Evolutionary conservation across 495 filamentous ascomycete species (phyloP).

Genomic region (Neurospora cerealis): DNA sequence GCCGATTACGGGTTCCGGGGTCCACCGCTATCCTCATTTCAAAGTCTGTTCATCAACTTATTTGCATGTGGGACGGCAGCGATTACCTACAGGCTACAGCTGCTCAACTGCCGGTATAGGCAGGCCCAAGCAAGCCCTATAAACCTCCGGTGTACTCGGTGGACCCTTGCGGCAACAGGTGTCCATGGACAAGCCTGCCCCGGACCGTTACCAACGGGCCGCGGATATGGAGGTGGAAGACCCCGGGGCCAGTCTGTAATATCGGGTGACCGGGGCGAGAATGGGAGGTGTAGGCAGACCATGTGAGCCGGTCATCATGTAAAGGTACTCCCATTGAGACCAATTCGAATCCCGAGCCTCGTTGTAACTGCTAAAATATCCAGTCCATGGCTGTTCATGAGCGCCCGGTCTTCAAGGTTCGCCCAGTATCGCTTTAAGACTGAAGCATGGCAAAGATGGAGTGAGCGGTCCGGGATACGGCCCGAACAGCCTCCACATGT

Average conservation of each 20-base stretch:
- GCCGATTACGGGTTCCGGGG: not conserved
- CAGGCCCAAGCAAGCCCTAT: not conserved
- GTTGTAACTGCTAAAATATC: not conserved
- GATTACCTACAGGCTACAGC: not conserved
- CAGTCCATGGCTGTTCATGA: not conserved
- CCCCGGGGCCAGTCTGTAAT: not conserved
- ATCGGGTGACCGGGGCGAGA: not conserved
- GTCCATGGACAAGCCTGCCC: not conserved
- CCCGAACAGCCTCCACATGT: not conserved
- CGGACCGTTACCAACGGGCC: not conserved
- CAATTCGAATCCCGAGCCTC: not conserved
- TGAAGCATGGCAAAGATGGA: not conserved
- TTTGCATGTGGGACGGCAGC: not conserved
- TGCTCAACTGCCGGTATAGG: not conserved
- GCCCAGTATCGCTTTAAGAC: not conserved
- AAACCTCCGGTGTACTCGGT: not conserved
- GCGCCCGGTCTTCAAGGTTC: not conserved
- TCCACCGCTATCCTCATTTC: not conserved
- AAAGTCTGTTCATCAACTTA: not conserved
- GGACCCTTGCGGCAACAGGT: not conserved
- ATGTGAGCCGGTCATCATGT: not conserved
- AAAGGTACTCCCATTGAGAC: not conserved
- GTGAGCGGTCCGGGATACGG: not conserved
- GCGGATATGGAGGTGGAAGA: not conserved
- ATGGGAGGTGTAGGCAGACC: not conserved